Evolutionary conservation across 106 monocot species (phyloP).

Genomic region (Ottelia alismoides): DNA sequence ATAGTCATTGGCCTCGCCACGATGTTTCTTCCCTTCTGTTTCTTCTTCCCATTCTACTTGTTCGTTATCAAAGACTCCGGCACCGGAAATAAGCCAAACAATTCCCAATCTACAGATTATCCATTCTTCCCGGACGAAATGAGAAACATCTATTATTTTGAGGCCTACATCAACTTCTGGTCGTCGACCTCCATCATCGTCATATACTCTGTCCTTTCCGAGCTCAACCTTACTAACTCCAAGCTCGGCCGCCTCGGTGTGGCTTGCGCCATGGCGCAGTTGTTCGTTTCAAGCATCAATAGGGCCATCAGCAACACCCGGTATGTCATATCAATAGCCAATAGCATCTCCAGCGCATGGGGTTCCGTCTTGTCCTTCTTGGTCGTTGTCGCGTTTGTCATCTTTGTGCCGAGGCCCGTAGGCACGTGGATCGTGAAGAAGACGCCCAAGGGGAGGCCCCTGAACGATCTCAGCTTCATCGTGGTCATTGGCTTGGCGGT

Average conservation of each 20-base stretch:
- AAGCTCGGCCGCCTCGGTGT: constrained; percentile 7
- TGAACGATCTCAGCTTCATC: neutral
- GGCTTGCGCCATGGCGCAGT: neutral
- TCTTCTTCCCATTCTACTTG: no score
- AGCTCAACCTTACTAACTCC: constrained; percentile 11
- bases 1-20: neutral
- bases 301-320: neutral
- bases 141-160: no score
- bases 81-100: no score
- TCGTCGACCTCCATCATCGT: constrained; percentile 2
- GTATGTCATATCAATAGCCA: neutral
- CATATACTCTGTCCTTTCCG: neutral
- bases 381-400: neutral
- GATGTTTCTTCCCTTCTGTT: no score
- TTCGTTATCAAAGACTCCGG: no score
- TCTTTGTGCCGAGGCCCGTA: constrained; percentile 1
- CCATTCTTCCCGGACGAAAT: no score
- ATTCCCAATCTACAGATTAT: no score
- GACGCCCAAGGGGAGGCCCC: neutral
- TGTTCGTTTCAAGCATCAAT: neutral
- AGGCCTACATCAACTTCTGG: no score
- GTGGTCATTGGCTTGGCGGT: neutral
- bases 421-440: constrained; percentile 1
- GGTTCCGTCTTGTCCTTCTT: neutral
- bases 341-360: neutral